Percentiles rank a stretch among this genome's conserved stretches.
phyloP scores from a whole-genome alignment of 2,329 filamentous ascomycete genomes.

The Phymatotrichopsis omnivora region DNA sequence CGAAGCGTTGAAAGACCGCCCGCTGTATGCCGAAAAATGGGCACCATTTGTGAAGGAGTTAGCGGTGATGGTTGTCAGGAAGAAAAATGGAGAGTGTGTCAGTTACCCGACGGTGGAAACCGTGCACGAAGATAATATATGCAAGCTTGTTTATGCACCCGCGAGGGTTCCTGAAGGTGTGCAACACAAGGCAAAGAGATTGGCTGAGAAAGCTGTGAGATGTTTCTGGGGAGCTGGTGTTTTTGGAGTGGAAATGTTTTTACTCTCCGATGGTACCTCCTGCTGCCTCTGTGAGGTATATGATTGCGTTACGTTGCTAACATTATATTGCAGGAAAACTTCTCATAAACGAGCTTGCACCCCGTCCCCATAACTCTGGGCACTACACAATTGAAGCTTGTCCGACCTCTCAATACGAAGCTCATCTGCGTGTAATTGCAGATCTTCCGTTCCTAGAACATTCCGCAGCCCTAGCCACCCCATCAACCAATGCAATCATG shows the following conservation, averaged over 20 bases:
- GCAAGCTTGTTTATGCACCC: slow-evolving; percentile 82
- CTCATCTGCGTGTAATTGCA: slow-evolving; percentile 77
- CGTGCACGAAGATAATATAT: slow-evolving; percentile 88
- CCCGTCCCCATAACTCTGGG: slow-evolving; percentile 78
- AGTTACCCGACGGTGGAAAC: slow-evolving; percentile 90
- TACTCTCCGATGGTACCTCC: slow-evolving; percentile 54
- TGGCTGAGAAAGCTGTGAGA: slow-evolving; percentile 69
- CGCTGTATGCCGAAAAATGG: slow-evolving; percentile 84
- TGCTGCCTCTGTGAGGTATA: slow-evolving; percentile 6
- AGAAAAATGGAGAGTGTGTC: slow-evolving; percentile 52
- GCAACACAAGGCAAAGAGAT: slow-evolving; percentile 56
- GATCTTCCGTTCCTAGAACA: slow-evolving; percentile 51
- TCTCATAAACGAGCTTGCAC: slow-evolving; percentile 78
- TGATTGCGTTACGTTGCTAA: background rate
- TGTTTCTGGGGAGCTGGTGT: slow-evolving; percentile 81
- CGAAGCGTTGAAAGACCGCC: slow-evolving; percentile 56
- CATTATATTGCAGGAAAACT: slow-evolving; percentile 43
- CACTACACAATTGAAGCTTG: slow-evolving; percentile 94
- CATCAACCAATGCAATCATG: slow-evolving; percentile 41
- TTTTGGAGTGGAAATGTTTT: slow-evolving; percentile 94
- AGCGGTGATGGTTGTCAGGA: slow-evolving; percentile 90
- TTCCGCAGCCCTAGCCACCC: slow-evolving; percentile 40
- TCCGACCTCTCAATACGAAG: slow-evolving; percentile 80
- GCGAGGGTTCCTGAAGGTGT: slow-evolving; percentile 58
- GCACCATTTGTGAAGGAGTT: slow-evolving; percentile 77